Evolutionary conservation across 192 early-diverging fungal genomes (phyloP), one percentile per base, ranked within the genome.

Genomic region (Umbelopsis sp.): DNA sequence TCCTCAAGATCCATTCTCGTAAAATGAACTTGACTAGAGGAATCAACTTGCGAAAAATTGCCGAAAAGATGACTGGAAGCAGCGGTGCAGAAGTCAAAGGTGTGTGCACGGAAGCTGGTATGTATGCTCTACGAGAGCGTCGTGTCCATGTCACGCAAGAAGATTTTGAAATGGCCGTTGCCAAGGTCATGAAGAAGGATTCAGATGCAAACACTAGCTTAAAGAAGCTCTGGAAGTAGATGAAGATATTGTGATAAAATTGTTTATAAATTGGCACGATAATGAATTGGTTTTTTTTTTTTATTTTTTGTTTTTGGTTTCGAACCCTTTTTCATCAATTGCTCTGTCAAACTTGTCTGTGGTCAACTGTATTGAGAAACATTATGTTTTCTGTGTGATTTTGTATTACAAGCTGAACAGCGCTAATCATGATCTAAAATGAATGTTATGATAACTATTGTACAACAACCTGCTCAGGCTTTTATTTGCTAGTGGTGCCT

Each of bases 111-210:
- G 93, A 95, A 74, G 93, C 92, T 12, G 92, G 92, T 77, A 95
- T 93, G 93, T 95, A 93, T 75, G 94, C 94, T 21, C 82, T 95
- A 43, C 88, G 94, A 67, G 98, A 99, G 83, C 89, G 98, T 45
- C 89, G 98, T 71, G 97, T 99, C 56, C 98, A 99, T 76, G 98
- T 99, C 12, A 99, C 96, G 11, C 98, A 99, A 80, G 97, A 99
- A 82, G 98, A 99, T 84, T 99, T 99, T 88, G 97, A 99, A 80
- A 94, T 99, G 94, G 95, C 97, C 14, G 96, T 99, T 22, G 91
- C 95, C 66, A 99, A 99, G 93, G 92, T 99, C 54, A 92, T 97
- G 92, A 97, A 97, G 93, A 96, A 97, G 84, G 97, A 97, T 76
- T 92, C 93, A 77, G 95, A 97, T 78, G 91, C 93, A 81, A 96